These are phyloP conservation scores for Ceratocystis destructans DNA, from an alignment of 2,329 filamentous ascomycete species.

Conservation along the genomic window DNA sequence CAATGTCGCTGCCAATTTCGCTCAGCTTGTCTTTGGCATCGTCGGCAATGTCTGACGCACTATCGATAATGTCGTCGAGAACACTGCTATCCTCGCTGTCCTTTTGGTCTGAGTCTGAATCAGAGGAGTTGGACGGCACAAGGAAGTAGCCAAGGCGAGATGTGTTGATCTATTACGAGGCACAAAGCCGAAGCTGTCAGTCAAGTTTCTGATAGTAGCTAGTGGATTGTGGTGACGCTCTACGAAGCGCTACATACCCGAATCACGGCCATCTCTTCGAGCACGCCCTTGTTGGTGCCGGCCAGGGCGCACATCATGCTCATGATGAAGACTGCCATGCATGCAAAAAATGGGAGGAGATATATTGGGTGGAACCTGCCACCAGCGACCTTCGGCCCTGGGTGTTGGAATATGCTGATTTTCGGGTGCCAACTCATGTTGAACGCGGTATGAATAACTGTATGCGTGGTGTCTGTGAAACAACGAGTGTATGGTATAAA, in stretches of 20 bases:
- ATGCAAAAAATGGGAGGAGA: conserved; percentile 28
- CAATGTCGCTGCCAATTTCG: conserved; percentile 28
- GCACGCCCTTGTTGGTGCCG: conserved; percentile 30
- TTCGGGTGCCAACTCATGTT: not conserved
- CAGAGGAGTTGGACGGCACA: conserved; percentile 19
- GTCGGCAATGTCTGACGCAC: conserved; percentile 16
- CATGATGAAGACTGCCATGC: conserved; percentile 30
- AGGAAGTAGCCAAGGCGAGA: conserved; percentile 13
- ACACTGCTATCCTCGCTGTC: conserved; percentile 23
- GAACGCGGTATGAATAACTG: not conserved
- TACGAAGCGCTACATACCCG: conserved; percentile 24
- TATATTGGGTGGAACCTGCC: conserved; percentile 24
- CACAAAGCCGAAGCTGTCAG: not conserved
- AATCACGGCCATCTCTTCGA: conserved; percentile 32
- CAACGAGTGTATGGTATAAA: not conserved
- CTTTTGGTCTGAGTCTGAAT: conserved; percentile 22
- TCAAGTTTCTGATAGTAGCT: conserved; percentile 14
- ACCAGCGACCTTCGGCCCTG: conserved; percentile 11
- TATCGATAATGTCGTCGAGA: conserved; percentile 23
- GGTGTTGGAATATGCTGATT: not conserved
- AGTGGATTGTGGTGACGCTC: not conserved
- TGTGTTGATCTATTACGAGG: conserved; percentile 15
- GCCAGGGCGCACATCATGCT: conserved; percentile 30
- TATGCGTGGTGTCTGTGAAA: not conserved
- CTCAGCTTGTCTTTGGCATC: conserved; percentile 22